Percentiles rank a stretch among this genome's conserved stretches.
Conservation (phyloP, 306 rosid genomes). For the Nissolia schottii region DNA sequence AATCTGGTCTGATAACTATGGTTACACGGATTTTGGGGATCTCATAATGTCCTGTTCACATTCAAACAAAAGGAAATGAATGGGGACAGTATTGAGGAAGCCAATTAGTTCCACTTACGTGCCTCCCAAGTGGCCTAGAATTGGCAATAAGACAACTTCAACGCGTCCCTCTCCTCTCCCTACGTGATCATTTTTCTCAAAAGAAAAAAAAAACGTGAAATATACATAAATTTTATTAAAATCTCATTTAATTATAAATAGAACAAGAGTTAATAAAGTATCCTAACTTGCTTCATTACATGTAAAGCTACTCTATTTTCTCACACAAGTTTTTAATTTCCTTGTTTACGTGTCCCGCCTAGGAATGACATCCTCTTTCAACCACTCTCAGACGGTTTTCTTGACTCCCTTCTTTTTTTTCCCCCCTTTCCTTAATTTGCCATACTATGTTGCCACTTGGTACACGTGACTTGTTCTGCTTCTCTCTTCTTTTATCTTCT, state of each 20-base stretch:
- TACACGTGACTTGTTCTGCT: conserved; percentile 20
- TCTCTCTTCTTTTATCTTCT: conserved; percentile 4
- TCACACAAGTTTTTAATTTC: background rate
- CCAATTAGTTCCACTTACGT: background rate
- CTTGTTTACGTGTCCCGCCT: conserved; percentile 32
- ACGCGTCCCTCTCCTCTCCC: background rate
- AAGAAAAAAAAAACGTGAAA: no score
- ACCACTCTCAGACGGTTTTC: conserved; percentile 47
- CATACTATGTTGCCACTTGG: conserved; percentile 25
- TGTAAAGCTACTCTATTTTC: no score
- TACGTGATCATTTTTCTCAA: background rate
- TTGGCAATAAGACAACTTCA: conserved; percentile 26
- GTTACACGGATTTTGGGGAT: no score
- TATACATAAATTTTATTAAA: no score
- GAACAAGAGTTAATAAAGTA: no score
- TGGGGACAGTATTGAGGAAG: background rate
- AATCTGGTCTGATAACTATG: no score
- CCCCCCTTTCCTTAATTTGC: background rate
- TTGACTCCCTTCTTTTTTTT: conserved; percentile 38
- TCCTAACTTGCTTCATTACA: no score
- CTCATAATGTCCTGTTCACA: no score
- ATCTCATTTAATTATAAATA: no score
- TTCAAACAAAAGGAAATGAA: background rate
- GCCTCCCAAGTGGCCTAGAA: background rate
- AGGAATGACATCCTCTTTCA: conserved; percentile 27